These are phyloP conservation scores for Cladophialophora immunda DNA, from an alignment of 2,329 filamentous ascomycete species.

Conservation along the genomic window DNA sequence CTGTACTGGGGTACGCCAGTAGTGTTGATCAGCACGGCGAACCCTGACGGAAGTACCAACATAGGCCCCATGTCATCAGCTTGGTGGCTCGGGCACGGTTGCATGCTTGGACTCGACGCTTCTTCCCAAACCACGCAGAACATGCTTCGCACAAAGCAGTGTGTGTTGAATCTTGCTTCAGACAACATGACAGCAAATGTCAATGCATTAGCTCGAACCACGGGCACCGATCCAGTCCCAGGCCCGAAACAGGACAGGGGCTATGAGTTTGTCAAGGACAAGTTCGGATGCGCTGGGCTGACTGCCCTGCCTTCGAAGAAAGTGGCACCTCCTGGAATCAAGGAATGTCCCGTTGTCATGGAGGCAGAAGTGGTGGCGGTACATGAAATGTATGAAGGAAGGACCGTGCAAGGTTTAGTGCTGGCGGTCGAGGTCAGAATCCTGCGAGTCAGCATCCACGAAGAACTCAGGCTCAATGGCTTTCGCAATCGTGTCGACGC, in stretches of 20 bases:
- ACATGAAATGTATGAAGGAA: constrained; percentile 47
- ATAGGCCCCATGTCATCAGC: constrained; percentile 56
- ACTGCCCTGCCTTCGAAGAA: constrained; percentile 48
- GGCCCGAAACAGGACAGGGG: constrained; percentile 39
- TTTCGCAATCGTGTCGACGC: constrained; percentile 53
- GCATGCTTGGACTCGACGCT: constrained; percentile 53
- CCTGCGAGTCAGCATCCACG: constrained; percentile 47
- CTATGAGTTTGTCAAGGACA: constrained; percentile 52
- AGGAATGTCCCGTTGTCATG: constrained; percentile 56
- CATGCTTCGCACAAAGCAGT: constrained; percentile 53
- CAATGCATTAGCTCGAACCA: constrained; percentile 53
- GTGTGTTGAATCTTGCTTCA: constrained; percentile 54
- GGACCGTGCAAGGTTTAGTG: constrained; percentile 43
- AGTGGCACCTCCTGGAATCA: constrained; percentile 48
- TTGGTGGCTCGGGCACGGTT: constrained; percentile 56
- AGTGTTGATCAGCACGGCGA: constrained; percentile 51
- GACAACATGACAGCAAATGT: constrained; percentile 48
- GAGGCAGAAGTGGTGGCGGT: constrained; percentile 49
- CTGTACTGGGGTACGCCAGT: constrained; percentile 41
- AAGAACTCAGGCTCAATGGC: constrained; percentile 49
- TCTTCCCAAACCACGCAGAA: constrained; percentile 52
- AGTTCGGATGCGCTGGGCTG: constrained; percentile 46
- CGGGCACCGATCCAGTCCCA: constrained; percentile 44
- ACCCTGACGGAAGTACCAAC: constrained; percentile 54
- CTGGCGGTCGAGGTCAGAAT: constrained; percentile 51